These are phyloP conservation scores for Termitomyces sp. DNA, from an alignment of 768 basidiomycete genomes.

Conservation along the genomic window DNA sequence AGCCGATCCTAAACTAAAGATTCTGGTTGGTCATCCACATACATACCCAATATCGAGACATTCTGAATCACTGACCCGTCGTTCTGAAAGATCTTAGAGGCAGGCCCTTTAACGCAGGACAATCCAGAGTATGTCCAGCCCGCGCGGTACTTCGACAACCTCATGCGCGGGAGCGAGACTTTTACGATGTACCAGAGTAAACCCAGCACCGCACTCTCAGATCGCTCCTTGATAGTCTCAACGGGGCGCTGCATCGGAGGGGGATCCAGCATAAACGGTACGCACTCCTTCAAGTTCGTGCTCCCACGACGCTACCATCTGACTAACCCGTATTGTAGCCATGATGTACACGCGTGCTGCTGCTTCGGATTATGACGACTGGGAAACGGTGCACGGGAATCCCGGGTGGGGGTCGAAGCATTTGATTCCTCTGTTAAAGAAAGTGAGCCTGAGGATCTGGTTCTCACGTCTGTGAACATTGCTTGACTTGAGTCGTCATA, in stretches of 20 bases:
- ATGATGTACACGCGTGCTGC: slow-evolving; percentile 57
- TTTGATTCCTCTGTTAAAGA: slow-evolving; percentile 55
- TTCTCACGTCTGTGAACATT: background rate
- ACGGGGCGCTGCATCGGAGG: slow-evolving; percentile 57
- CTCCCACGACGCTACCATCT: background rate
- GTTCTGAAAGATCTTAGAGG: slow-evolving; percentile 48
- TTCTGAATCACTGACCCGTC: background rate
- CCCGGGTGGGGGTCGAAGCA: slow-evolving; percentile 60
- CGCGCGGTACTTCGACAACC: slow-evolving; percentile 44
- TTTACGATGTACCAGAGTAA: slow-evolving; percentile 47
- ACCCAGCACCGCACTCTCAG: slow-evolving; percentile 37
- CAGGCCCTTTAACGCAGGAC: slow-evolving; percentile 51
- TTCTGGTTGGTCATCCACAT: too few relatives aligned
- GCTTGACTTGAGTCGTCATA: background rate
- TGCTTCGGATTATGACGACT: slow-evolving; percentile 66
- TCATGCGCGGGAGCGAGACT: slow-evolving; percentile 36
- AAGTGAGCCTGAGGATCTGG: slow-evolving; percentile 33
- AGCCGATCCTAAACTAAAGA: slow-evolving; percentile 50
- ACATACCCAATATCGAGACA: too few relatives aligned
- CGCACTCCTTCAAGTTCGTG: slow-evolving; percentile 10
- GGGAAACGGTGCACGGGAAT: slow-evolving; percentile 51
- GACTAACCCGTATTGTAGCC: slow-evolving; percentile 24
- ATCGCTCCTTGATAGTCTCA: slow-evolving; percentile 42
- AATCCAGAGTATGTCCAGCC: slow-evolving; percentile 51
- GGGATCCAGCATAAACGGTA: slow-evolving; percentile 62